Evolutionary conservation across 2,329 filamentous ascomycete genomes (phyloP).

Genomic region (Diaporthe nobilis): DNA sequence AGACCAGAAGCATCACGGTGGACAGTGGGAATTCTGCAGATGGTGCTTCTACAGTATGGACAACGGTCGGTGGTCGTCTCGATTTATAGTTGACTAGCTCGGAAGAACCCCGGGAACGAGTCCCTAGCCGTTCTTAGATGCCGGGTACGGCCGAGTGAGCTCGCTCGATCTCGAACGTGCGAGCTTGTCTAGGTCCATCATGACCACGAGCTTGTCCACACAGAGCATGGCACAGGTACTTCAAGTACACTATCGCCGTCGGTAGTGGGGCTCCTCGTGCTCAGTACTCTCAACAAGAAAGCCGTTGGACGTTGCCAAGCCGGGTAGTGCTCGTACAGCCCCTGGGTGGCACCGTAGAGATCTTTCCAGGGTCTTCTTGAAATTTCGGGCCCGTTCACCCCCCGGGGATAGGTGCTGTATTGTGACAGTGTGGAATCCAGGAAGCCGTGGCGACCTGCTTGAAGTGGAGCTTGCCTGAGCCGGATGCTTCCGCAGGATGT

Average conservation of each 20-base stretch:
- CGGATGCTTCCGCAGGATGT: background rate
- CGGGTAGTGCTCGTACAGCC: background rate
- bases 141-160: background rate
- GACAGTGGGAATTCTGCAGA: background rate
- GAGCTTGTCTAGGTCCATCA: background rate
- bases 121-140: background rate
- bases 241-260: background rate
- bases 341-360: slow-evolving; percentile 15
- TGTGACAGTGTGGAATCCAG: background rate
- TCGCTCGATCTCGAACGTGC: background rate
- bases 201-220: background rate
- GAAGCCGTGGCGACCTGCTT: background rate
- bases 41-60: background rate
- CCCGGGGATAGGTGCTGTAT: background rate
- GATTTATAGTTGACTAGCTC: background rate
- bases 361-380: slow-evolving; percentile 18
- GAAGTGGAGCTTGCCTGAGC: background rate
- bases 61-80: background rate
- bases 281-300: background rate
- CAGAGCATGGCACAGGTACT: background rate
- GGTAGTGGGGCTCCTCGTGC: background rate
- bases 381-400: slow-evolving; percentile 1
- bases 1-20: background rate
- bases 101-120: background rate
- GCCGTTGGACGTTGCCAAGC: slow-evolving; percentile 10